A percentile compares a stretch with the other conserved stretches of the same genome.
phyloP scores from a whole-genome alignment of 169 alveolate species.

The Amoebophrya sp. region DNA sequence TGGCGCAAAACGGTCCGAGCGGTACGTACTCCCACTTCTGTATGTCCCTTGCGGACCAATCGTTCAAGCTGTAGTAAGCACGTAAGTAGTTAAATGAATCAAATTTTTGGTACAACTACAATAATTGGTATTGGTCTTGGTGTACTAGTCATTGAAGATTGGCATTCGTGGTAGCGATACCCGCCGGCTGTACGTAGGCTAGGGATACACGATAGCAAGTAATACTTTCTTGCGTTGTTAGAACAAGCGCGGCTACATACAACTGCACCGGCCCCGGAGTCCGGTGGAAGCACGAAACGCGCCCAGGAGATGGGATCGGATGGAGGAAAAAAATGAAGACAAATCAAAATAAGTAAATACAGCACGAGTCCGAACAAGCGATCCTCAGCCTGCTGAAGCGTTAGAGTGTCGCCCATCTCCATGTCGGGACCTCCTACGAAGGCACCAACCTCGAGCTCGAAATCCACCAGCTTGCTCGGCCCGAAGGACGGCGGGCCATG shows the following conservation, averaged over 20 bases:
- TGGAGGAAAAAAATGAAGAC: background rate
- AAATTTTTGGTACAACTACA: too few species aligned
- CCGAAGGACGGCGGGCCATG: constrained; percentile 49
- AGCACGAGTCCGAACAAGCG: constrained; percentile 52
- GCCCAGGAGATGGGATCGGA: background rate
- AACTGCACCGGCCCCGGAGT: too few species aligned
- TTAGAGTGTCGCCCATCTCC: constrained; percentile 41
- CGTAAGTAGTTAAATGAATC: too few species aligned
- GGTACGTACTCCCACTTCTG: constrained; percentile 64
- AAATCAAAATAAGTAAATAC: too few species aligned
- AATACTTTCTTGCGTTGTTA: too few species aligned
- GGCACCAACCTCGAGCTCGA: constrained; percentile 53
- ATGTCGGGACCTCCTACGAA: constrained; percentile 40
- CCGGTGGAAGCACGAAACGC: too few species aligned
- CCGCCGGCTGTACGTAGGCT: too few species aligned
- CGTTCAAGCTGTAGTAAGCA: constrained; percentile 42
- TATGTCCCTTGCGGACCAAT: constrained; percentile 70
- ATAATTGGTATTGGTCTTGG: too few species aligned
- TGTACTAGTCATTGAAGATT: too few species aligned
- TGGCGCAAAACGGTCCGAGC: constrained; percentile 65
- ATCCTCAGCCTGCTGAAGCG: constrained; percentile 45
- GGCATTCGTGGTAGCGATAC: too few species aligned
- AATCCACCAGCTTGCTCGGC: constrained; percentile 50
- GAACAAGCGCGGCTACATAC: too few species aligned
- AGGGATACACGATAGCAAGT: too few species aligned